Base-by-base conservation (phyloP, 2,329 filamentous ascomycete species). In the Zasmidium cellare region DNA sequence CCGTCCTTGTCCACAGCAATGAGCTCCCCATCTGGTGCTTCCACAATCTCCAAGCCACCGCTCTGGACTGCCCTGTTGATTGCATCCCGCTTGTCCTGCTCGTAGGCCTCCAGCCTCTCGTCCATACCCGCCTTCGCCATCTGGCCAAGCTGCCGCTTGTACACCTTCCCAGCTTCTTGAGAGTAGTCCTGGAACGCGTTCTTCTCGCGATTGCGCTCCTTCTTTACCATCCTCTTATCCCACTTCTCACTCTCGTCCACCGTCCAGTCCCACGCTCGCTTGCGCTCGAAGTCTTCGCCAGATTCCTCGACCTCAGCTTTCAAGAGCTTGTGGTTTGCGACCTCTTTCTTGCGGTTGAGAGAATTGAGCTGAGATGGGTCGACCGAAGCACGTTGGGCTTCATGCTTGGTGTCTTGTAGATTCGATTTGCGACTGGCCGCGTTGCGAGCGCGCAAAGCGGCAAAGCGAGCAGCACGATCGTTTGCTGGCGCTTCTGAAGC, bases 251-350 rank as follows among this genome's bases (percentile, higher is more conserved):
- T 90, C 77, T 99, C 94, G 64, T 99, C 94, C 6, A 93, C 80
- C 0, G 94, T 99, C 90, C 94, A 99, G 78, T 97, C 94, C 94
- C 94, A 99, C 1, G 94, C 94, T 44, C 94, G 87, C 77, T 97
- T 97, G 65, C 94, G 90, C 81, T 99, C 94, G 71, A 97, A 99
- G 74, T 97, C 94, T 55, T 90, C 91, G 31, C 92, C 92, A 0
- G 83, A 80, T 18, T 90, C 91, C 73, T 92, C 90, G 1, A 92
- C 87, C 69, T 97, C 92, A 3, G 92, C 91, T 79, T 96, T 96
- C 46, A 97, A 83, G 0, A 99, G 85, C 71, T 97, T 99, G 74
- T 97, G 91, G 5, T 89, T 87, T 19, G 94, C 93, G 65, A 94
- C 87, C 55, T 91, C 92, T 69, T 91, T 90, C 70, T 92, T 91